Percentiles rank a stretch among this genome's conserved stretches.
Evolutionary conservation across 768 basidiomycete genomes (phyloP).

Genomic region (Mycena floridula): DNA sequence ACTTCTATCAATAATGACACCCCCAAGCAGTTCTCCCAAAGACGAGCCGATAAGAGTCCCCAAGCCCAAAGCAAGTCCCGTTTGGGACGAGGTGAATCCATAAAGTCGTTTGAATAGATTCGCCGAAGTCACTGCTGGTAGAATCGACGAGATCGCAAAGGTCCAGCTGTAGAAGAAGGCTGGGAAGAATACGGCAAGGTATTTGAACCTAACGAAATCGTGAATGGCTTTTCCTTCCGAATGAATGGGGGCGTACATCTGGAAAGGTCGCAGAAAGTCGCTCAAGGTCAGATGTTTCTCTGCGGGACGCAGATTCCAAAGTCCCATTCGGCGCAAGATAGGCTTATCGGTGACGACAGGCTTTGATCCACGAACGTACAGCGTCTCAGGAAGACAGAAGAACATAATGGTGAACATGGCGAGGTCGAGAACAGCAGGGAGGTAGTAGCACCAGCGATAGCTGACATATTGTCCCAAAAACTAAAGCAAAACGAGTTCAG

Average conservation of each 20-base stretch:
- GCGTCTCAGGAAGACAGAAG: background rate
- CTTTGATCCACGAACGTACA: background rate
- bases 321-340: background rate
- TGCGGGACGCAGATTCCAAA: background rate
- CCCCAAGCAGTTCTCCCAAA: background rate
- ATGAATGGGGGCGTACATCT: background rate
- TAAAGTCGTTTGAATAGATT: conserved; percentile 9
- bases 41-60: background rate
- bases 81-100: background rate
- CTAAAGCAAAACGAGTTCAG: too few relatives aligned
- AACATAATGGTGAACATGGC: background rate
- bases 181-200: conserved; percentile 10
- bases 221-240: conserved; percentile 11
- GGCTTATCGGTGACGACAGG: background rate
- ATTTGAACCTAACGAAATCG: conserved; percentile 5
- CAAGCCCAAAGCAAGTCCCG: background rate
- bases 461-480: background rate
- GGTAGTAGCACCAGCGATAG: background rate
- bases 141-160: conserved; percentile 9
- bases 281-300: background rate
- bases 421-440: background rate
- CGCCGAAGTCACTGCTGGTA: conserved; percentile 14
- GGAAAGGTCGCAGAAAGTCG: background rate
- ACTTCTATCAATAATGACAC: background rate
- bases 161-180: conserved; percentile 11